phyloP scores from a whole-genome alignment of 768 basidiomycete genomes.

The Leucocoprinus birnbaumii region DNA sequence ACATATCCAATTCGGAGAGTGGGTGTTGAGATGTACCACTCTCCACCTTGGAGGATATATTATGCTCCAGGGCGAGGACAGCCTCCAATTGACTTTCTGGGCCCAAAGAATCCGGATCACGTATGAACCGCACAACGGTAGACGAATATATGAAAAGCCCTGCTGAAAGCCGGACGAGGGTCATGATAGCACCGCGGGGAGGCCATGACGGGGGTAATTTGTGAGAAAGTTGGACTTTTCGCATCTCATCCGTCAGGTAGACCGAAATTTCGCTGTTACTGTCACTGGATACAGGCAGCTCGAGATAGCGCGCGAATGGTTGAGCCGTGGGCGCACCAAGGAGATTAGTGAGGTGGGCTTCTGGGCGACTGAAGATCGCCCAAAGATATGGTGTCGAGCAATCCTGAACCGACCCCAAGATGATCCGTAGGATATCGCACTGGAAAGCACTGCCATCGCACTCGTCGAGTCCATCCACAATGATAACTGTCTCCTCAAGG shows the following conservation, averaged over 20 bases:
- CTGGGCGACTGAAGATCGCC: not conserved
- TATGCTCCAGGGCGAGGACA: not conserved
- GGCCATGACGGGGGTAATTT: not conserved
- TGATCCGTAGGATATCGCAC: not conserved
- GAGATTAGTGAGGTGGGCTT: not conserved
- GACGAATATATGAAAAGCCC: slow-evolving; percentile 6
- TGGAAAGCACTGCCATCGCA: not conserved
- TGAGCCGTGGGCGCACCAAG: not conserved
- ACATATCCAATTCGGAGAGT: not conserved
- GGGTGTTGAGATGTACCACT: not conserved
- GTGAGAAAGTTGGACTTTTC: not conserved
- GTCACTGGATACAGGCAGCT: not conserved
- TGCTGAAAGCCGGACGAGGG: not conserved
- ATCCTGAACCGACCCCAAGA: not conserved
- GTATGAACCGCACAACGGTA: slow-evolving; percentile 1
- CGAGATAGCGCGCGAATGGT: not conserved
- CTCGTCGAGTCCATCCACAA: slow-evolving; percentile 2
- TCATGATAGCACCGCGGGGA: not conserved
- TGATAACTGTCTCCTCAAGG: no score
- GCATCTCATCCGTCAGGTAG: not conserved
- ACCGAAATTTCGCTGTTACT: not conserved
- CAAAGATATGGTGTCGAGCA: slow-evolving; percentile 1
- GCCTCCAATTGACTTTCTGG: not conserved
- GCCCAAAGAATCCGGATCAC: not conserved
- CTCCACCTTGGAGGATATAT: not conserved